These are phyloP conservation scores for Fusarium sp. DNA, from an alignment of 2,329 filamentous ascomycete genomes.

Conservation along the genomic window DNA sequence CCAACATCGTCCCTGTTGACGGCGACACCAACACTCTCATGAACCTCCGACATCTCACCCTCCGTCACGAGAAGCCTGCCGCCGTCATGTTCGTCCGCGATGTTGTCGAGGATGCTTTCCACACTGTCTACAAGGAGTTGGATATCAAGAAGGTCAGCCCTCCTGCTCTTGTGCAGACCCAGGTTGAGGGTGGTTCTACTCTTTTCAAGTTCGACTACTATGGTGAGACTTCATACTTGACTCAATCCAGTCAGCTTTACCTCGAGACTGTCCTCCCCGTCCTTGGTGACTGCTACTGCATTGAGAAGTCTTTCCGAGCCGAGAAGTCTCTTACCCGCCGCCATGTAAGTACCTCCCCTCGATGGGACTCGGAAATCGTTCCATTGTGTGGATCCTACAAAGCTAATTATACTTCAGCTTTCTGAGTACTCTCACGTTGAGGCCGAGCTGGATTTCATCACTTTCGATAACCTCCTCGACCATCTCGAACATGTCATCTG, in stretches of 20 bases:
- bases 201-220: slow-evolving; percentile 93
- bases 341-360: slow-evolving; percentile 61
- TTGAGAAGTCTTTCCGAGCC: slow-evolving; percentile 98
- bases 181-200: slow-evolving; percentile 92
- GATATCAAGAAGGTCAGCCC: slow-evolving; percentile 86
- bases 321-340: slow-evolving; percentile 95
- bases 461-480: slow-evolving; percentile 85
- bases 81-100: slow-evolving; percentile 89
- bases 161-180: slow-evolving; percentile 91
- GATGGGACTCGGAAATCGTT: neutral
- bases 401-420: slow-evolving; percentile 55
- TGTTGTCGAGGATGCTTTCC: slow-evolving; percentile 83
- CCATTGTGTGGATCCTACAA: no score
- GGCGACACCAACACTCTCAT: slow-evolving; percentile 65
- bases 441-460: slow-evolving; percentile 95
- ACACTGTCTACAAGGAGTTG: slow-evolving; percentile 80
- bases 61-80: slow-evolving; percentile 86
- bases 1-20: slow-evolving; percentile 70
- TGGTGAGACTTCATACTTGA: slow-evolving; percentile 89
- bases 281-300: slow-evolving; percentile 95
- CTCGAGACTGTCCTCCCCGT: slow-evolving; percentile 93
- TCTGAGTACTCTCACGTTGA: slow-evolving; percentile 98
- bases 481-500: slow-evolving; percentile 91
- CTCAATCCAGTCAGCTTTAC: slow-evolving; percentile 96
- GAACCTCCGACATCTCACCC: slow-evolving; percentile 84